These are phyloP conservation scores for Ascobolus immersus DNA, from an alignment of 495 filamentous ascomycete species.

Conservation along the genomic window DNA sequence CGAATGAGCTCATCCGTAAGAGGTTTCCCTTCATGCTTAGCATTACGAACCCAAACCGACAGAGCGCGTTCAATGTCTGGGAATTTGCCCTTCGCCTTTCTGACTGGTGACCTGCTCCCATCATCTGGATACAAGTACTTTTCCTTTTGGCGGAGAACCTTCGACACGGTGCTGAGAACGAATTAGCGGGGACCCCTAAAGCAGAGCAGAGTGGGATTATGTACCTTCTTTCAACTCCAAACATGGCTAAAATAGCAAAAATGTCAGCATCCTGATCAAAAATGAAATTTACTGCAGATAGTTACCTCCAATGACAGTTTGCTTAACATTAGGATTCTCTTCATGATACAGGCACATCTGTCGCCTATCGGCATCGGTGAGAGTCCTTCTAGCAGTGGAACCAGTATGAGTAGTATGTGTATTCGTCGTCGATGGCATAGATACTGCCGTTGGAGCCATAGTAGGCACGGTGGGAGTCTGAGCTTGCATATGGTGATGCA, in stretches of 20 bases:
- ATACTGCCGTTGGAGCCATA: conserved; percentile 25
- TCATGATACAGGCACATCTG: conserved; percentile 91
- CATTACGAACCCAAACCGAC: conserved; percentile 63
- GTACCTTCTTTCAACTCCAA: conserved; percentile 97
- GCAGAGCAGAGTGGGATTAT: conserved; percentile 1
- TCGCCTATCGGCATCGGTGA: conserved; percentile 77
- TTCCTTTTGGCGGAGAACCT: conserved; percentile 86
- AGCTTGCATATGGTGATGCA: conserved; percentile 6
- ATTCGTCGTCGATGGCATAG: conserved; percentile 22
- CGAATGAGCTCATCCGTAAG: conserved; percentile 63
- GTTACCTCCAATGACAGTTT: conserved; percentile 85
- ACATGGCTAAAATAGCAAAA: conserved; percentile 34
- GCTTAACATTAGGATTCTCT: conserved; percentile 81
- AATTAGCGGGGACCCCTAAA: neutral
- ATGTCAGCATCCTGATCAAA: conserved; percentile 10
- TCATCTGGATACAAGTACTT: conserved; percentile 85
- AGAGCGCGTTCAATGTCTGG: conserved; percentile 92
- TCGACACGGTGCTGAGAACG: conserved; percentile 65
- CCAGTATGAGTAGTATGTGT: conserved; percentile 16
- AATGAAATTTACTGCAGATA: conserved; percentile 1
- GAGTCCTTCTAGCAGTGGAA: conserved; percentile 55
- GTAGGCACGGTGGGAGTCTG: conserved; percentile 30
- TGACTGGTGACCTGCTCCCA: conserved; percentile 65
- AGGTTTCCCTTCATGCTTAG: conserved; percentile 45
- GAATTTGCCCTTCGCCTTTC: conserved; percentile 70